Evolutionary conservation across 192 early-diverging fungal species (phyloP).

Genomic region (Mortierella claussenii): DNA sequence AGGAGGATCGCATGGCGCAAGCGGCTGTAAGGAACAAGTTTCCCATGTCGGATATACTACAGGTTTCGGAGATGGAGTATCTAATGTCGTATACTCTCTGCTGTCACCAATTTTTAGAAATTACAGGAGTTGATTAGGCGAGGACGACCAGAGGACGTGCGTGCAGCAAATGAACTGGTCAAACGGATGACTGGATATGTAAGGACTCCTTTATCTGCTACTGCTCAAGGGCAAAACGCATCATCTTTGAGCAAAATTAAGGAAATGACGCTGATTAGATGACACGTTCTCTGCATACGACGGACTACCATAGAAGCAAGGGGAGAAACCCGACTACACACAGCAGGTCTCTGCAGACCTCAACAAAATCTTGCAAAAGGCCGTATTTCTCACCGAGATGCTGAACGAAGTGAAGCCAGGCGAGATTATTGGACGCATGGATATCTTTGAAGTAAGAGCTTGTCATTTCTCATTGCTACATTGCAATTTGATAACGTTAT

Average conservation of each 20-base stretch:
- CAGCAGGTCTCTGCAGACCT: constrained; percentile 84
- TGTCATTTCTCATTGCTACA: not conserved
- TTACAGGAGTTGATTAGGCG: constrained; percentile 95
- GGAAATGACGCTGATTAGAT: too few relatives aligned
- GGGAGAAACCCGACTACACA: constrained; percentile 86
- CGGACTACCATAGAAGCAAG: constrained; percentile 66
- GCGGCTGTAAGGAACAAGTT: constrained; percentile 68
- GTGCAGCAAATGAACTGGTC: constrained; percentile 97
- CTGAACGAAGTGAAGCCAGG: constrained; percentile 75
- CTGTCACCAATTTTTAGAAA: too few relatives aligned
- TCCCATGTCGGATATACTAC: too few relatives aligned
- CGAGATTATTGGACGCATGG: constrained; percentile 56
- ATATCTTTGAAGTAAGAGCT: constrained; percentile 63
- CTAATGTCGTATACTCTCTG: too few relatives aligned
- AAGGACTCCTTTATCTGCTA: constrained; percentile 8
- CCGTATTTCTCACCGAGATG: constrained; percentile 82
- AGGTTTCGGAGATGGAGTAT: too few relatives aligned
- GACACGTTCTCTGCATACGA: too few relatives aligned
- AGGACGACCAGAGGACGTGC: constrained; percentile 93
- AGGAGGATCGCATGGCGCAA: constrained; percentile 89
- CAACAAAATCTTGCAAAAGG: constrained; percentile 82
- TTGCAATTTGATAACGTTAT: not conserved
- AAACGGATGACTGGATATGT: constrained; percentile 98
- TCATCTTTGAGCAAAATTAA: too few relatives aligned
- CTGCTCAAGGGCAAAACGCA: constrained; percentile 31